phyloP scores from a whole-genome alignment of 148 eudicot species.

The Nepenthes gracilis region DNA sequence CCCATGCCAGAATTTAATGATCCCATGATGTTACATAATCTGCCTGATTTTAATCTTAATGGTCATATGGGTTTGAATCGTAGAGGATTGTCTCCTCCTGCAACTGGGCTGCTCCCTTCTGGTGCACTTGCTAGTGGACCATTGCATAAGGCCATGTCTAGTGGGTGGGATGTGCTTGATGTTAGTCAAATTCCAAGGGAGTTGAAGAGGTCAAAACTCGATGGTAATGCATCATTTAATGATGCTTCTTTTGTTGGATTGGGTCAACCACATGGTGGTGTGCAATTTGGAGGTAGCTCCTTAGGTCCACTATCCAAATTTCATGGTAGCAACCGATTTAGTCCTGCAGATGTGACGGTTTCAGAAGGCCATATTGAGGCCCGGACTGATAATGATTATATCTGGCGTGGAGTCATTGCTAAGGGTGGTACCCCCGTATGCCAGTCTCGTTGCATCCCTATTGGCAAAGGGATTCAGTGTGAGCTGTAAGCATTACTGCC shows the following conservation, averaged over 20 bases:
- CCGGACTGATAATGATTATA: slow-evolving; percentile 33
- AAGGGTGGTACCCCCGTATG: slow-evolving; percentile 87
- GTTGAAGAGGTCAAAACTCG: slow-evolving; percentile 59
- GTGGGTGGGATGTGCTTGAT: slow-evolving; percentile 75
- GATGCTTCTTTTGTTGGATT: slow-evolving; percentile 20
- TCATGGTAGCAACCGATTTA: slow-evolving; percentile 18
- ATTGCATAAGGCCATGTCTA: slow-evolving; percentile 22
- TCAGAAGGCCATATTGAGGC: slow-evolving; percentile 21
- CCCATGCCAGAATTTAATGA: slow-evolving; percentile 44
- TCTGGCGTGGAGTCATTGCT: slow-evolving; percentile 93
- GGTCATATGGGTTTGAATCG: slow-evolving; percentile 31
- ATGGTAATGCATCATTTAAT: slow-evolving; percentile 20
- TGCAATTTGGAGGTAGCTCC: slow-evolving; percentile 25
- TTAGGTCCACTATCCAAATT: slow-evolving; percentile 17
- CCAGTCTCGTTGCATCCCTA: slow-evolving; percentile 81
- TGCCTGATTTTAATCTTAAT: slow-evolving; percentile 28
- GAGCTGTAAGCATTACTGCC: slow-evolving; percentile 55
- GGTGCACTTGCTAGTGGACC: slow-evolving; percentile 30
- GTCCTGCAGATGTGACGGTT: slow-evolving; percentile 13
- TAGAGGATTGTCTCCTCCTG: slow-evolving; percentile 55
- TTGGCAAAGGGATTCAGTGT: slow-evolving; percentile 52
- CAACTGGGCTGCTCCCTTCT: slow-evolving; percentile 40
- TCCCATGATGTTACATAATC: slow-evolving; percentile 18
- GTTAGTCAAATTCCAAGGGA: slow-evolving; percentile 61
- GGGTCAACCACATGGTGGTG: slow-evolving; percentile 23